These are phyloP conservation scores for Plasmodium reichenowi DNA, from an alignment of 169 alveolate genomes.

Conservation along the genomic window DNA sequence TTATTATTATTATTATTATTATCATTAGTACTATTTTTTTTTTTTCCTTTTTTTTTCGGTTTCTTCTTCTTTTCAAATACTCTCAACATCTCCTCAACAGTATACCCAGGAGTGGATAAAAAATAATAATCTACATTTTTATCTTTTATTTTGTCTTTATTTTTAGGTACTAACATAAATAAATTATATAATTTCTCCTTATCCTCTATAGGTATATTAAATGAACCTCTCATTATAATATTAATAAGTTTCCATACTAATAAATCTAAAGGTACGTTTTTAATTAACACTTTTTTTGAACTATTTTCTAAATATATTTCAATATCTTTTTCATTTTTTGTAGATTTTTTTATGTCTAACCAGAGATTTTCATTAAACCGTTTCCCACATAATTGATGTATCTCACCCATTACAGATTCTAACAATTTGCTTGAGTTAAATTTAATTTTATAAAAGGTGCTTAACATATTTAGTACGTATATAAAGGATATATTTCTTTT, in stretches of 20 bases:
- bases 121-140: conserved; percentile 30
- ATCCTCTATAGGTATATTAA: conserved; percentile 55
- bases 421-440: conserved; percentile 38
- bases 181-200: conserved; percentile 52
- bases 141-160: conserved; percentile 11
- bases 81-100: conserved; percentile 52
- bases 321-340: conserved; percentile 33
- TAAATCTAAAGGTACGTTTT: conserved; percentile 56
- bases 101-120: conserved; percentile 47
- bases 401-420: conserved; percentile 7
- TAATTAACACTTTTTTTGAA: conserved; percentile 32
- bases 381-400: conserved; percentile 31
- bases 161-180: conserved; percentile 45
- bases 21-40: no score
- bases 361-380: conserved; percentile 17
- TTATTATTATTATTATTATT: no score
- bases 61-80: neutral
- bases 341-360: conserved; percentile 33
- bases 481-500: conserved; percentile 6
- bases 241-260: conserved; percentile 71
- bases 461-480: conserved; percentile 60
- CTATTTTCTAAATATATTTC: conserved; percentile 22
- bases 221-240: conserved; percentile 55
- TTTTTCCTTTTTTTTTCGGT: no score
- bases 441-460: conserved; percentile 55